Evolutionary conservation across 1,284 basidiomycete genomes (phyloP), one percentile per base, ranked within the genome.

Genomic region (Coniferiporia sulphurascens): DNA sequence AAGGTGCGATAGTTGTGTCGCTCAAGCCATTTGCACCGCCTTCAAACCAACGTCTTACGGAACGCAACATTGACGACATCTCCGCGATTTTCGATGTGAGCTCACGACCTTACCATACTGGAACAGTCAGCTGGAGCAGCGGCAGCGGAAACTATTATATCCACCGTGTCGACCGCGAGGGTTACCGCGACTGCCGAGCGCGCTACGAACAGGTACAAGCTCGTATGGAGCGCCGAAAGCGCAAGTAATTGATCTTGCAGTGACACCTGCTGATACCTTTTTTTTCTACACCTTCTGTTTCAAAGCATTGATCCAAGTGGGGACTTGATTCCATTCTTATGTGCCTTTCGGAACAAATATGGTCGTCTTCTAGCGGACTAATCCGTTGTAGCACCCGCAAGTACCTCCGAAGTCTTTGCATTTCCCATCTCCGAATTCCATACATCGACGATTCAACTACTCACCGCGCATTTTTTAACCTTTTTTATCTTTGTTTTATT

Each of bases 1-100:
- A 91, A 64, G 89, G 89, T 35, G 89, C 88, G 1, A 81, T 86
- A 50, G 86, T 91, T 17, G 79, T 91, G n/a, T 90, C 88, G 7
- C 71, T 91, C 13, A 78, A 81, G 56, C 85, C 86, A 1, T 90
- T 91, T 65, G 85, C 86, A 41, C 77, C 81, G 15, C 56, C 61
- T 12, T 79, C 80, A 1, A 66, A 80, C 7, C 80, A 81, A 27
- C 80, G 86, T n/a, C 73, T 90, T 34, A 87, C 85, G 0, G 85
- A 88, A 65, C 84, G 87, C 34, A 90, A 89, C 63, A 78, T 88
- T 48, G 85, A 89, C 66, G 87, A 89, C 65, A 87, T 90, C 60
- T 82, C 83, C 60, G 79, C 86, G 5, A 90, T 91, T 49, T 87
- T 91, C 68, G 82, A 87, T 51, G 86, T 89, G 9, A 77, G 76